A percentile compares a stretch with the other conserved stretches of the same genome.
Evolutionary conservation across 345 rosid species (phyloP).

Genomic region (Rhodamnia rubescens): DNA sequence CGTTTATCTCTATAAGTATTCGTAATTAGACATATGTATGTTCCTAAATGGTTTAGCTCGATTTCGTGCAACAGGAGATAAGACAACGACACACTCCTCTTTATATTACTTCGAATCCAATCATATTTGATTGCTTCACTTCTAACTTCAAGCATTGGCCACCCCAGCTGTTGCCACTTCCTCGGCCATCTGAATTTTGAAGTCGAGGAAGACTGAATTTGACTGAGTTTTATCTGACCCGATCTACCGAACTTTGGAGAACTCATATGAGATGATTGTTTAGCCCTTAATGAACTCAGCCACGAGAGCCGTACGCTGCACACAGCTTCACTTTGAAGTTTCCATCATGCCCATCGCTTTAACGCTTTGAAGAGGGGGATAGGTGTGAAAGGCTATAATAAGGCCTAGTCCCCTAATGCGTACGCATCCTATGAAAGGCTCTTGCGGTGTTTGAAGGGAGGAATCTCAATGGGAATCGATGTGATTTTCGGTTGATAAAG

Average conservation of each 20-base stretch:
- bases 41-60: neutral
- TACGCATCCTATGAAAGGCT: neutral
- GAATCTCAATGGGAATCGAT: neutral
- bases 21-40: neutral
- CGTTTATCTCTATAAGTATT: neutral
- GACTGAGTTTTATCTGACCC: neutral
- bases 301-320: neutral
- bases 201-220: neutral
- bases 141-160: neutral
- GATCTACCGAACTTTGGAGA: neutral
- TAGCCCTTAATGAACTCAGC: neutral
- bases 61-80: neutral
- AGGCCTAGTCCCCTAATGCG: neutral
- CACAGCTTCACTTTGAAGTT: neutral
- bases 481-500: neutral
- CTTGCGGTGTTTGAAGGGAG: neutral
- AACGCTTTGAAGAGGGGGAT: neutral
- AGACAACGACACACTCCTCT: neutral
- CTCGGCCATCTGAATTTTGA: neutral
- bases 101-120: neutral
- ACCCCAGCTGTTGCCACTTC: neutral
- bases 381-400: neutral
- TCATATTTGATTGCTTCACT: neutral
- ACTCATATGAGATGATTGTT: neutral
- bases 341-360: neutral